A percentile compares a stretch with the other conserved stretches of the same genome.
phyloP scores from a whole-genome alignment of 345 rosid species.

The Gossypium turneri region DNA sequence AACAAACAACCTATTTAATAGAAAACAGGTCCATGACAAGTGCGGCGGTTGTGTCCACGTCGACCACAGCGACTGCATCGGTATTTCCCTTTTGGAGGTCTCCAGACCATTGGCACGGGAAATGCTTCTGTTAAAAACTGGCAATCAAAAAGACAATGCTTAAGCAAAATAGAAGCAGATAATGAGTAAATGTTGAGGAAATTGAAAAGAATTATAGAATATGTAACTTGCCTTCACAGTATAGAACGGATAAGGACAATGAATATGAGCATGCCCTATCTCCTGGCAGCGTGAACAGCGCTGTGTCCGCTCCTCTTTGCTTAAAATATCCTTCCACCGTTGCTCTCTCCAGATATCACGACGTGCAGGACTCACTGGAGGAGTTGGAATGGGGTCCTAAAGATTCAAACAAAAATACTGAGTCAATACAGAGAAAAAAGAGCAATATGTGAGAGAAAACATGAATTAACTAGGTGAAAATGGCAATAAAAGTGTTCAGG shows the following conservation, averaged over 20 bases:
- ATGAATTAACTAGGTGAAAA: neutral
- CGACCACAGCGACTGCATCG: constrained; percentile 9
- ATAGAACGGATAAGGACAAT: constrained; percentile 8
- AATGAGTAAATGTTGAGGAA: neutral
- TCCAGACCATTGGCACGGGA: neutral
- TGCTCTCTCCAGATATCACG: neutral
- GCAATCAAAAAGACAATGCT: constrained; percentile 4
- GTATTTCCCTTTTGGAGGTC: neutral
- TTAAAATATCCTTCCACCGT: constrained; percentile 3
- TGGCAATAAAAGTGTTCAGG: neutral
- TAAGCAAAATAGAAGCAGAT: constrained; percentile 3
- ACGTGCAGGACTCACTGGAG: neutral
- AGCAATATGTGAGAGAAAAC: neutral
- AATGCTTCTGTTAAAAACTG: neutral
- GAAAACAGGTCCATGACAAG: constrained; percentile 13
- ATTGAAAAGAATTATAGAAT: constrained; percentile 4
- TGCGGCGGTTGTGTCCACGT: constrained; percentile 6
- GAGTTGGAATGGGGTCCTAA: neutral
- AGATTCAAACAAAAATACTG: neutral
- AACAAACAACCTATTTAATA: constrained; percentile 9
- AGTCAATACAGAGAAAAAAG: neutral
- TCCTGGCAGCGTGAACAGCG: constrained; percentile 7
- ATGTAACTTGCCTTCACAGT: neutral
- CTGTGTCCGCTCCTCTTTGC: constrained; percentile 7
- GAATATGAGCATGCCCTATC: neutral